Percentiles rank a stretch among this genome's conserved stretches.
These are phyloP conservation scores for Alternaria angustiovoidea DNA, from an alignment of 2,329 filamentous ascomycete species.

Conservation along the genomic window DNA sequence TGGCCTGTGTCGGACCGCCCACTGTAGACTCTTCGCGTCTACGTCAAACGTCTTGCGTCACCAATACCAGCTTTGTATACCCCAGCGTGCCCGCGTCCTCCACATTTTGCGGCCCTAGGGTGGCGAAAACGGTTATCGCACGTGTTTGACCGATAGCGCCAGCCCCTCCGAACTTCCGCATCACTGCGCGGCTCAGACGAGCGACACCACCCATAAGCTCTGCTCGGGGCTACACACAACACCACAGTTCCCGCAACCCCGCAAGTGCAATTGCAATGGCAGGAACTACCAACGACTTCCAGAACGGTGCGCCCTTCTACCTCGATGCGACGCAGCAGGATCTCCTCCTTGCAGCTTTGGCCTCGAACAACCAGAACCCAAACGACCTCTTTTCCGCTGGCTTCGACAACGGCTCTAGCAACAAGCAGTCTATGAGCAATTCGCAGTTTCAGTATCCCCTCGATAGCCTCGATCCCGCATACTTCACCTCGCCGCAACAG, in stretches of 20 bases:
- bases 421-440: constrained; percentile 29
- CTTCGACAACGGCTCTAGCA: constrained; percentile 20
- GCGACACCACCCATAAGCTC: background rate
- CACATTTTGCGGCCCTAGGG: constrained; percentile 6
- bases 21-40: background rate
- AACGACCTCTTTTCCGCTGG: constrained; percentile 39
- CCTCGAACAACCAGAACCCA: constrained; percentile 54
- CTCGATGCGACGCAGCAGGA: constrained; percentile 58
- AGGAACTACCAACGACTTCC: constrained; percentile 49
- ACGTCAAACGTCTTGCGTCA: constrained; percentile 22
- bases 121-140: constrained; percentile 16
- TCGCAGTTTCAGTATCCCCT: constrained; percentile 44
- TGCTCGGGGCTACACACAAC: background rate
- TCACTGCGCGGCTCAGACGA: constrained; percentile 3
- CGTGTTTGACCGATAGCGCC: constrained; percentile 13
- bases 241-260: background rate
- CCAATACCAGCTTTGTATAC: constrained; percentile 6
- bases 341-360: constrained; percentile 58
- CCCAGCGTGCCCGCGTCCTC: constrained; percentile 8
- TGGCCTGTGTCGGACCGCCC: constrained; percentile 2
- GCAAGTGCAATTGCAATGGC: constrained; percentile 40
- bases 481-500: constrained; percentile 52
- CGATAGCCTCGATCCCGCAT: constrained; percentile 45
- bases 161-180: constrained; percentile 9
- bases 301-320: constrained; percentile 53